These are phyloP conservation scores for Lactarius quietus DNA, from an alignment of 768 basidiomycete genomes.

Conservation along the genomic window DNA sequence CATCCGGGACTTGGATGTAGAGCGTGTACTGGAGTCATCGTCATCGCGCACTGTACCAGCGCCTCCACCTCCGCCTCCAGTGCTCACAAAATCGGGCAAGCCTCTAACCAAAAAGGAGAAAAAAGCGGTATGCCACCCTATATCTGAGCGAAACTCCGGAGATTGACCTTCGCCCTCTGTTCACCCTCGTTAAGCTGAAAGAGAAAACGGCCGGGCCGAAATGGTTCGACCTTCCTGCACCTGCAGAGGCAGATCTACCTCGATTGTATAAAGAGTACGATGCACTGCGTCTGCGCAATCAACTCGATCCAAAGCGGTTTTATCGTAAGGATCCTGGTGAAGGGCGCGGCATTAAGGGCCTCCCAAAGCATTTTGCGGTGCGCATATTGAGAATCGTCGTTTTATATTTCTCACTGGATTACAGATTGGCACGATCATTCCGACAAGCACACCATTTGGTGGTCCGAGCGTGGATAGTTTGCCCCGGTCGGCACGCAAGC, in stretches of 20 bases:
- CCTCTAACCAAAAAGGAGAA: conserved; percentile 67
- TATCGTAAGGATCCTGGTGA: conserved; percentile 86
- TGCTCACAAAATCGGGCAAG: conserved; percentile 57
- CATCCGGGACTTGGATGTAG: conserved; percentile 60
- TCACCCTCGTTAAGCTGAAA: no score
- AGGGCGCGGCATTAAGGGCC: conserved; percentile 75
- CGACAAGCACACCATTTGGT: conserved; percentile 69
- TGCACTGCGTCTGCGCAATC: conserved; percentile 79
- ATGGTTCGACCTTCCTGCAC: conserved; percentile 89
- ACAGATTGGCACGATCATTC: conserved; percentile 77
- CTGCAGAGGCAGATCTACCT: conserved; percentile 74
- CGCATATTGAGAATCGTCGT: conserved; percentile 28
- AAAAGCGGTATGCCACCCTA: conserved; percentile 53
- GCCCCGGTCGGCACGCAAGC: conserved; percentile 63
- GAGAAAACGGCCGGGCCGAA: conserved; percentile 69
- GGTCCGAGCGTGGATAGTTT: conserved; percentile 68
- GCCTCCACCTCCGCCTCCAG: conserved; percentile 59
- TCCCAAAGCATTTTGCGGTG: conserved; percentile 91
- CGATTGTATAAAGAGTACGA: conserved; percentile 81
- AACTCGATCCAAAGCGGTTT: conserved; percentile 90
- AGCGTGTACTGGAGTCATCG: conserved; percentile 49
- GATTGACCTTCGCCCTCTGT: not conserved
- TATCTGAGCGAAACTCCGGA: conserved; percentile 9
- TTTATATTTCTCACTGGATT: conserved; percentile 14
- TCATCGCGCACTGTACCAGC: conserved; percentile 49